Conservation (phyloP, 352 stramenopile species). For the Globisporangium ultimum region DNA sequence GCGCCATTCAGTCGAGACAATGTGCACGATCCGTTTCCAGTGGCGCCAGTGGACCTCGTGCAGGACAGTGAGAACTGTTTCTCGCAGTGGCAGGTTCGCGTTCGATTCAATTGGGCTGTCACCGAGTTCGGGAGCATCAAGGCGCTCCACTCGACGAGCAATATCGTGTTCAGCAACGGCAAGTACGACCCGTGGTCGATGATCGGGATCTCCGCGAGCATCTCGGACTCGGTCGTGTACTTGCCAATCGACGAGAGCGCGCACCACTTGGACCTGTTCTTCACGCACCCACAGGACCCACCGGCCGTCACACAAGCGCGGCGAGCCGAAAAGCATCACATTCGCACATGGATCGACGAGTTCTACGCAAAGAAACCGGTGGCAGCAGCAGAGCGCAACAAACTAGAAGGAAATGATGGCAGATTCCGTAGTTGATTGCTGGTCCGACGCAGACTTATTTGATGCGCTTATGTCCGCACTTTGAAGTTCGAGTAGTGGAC, state of each 20-base stretch:
- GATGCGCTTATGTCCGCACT: too few relatives aligned
- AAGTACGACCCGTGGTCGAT: slow-evolving; percentile 61
- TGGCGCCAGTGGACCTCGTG: slow-evolving; percentile 18
- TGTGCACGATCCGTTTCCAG: slow-evolving; percentile 35
- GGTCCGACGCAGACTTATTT: too few relatives aligned
- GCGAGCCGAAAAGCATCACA: slow-evolving; percentile 40
- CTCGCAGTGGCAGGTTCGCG: slow-evolving; percentile 34
- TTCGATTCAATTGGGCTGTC: slow-evolving; percentile 38
- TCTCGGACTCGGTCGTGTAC: slow-evolving; percentile 47
- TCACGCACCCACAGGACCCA: slow-evolving; percentile 60
- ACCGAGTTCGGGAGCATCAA: slow-evolving; percentile 53
- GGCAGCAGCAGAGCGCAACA: too few relatives aligned
- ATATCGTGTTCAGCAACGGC: slow-evolving; percentile 73
- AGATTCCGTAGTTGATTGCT: too few relatives aligned
- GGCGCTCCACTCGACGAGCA: slow-evolving; percentile 33
- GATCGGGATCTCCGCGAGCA: slow-evolving; percentile 32
- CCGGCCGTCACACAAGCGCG: slow-evolving; percentile 31
- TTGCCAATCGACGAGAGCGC: slow-evolving; percentile 44
- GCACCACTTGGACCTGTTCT: slow-evolving; percentile 87
- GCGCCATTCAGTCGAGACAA: slow-evolving; percentile 40
- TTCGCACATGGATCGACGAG: slow-evolving; percentile 51
- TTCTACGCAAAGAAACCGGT: slow-evolving; percentile 23
- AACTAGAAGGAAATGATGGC: too few relatives aligned
- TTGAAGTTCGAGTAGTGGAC: too few relatives aligned
- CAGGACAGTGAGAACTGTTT: slow-evolving; percentile 32